Evolutionary conservation across 176 grass and related monocot species (phyloP).

Genomic region (Chloris gayana): DNA sequence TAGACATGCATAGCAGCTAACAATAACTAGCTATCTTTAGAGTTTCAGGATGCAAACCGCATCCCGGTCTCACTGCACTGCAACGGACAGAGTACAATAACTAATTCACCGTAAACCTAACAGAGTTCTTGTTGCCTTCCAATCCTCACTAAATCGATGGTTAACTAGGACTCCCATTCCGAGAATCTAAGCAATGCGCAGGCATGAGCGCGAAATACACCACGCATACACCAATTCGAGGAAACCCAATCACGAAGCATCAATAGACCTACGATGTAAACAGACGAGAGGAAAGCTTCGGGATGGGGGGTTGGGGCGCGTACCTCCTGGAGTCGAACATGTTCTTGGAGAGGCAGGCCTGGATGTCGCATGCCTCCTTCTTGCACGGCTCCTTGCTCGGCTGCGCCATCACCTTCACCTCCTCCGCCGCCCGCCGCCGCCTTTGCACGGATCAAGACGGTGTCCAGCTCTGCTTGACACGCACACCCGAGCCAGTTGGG

Average conservation of each 20-base stretch:
- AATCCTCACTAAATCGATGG: background rate
- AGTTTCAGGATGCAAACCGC: too few relatives aligned
- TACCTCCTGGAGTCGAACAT: slow-evolving; percentile 81
- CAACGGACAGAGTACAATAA: too few relatives aligned
- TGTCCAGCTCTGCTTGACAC: background rate
- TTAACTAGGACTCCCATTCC: background rate
- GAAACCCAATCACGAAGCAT: background rate
- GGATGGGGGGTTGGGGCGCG: background rate
- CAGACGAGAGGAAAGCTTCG: background rate
- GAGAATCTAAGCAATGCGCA: background rate
- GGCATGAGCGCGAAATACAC: background rate
- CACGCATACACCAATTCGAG: background rate
- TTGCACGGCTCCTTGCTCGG: slow-evolving; percentile 88
- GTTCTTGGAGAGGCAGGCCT: slow-evolving; percentile 92
- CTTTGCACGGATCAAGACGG: background rate
- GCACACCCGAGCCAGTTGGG: too few relatives aligned
- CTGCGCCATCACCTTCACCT: slow-evolving; percentile 51
- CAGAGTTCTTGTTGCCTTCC: background rate
- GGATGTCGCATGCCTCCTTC: slow-evolving; percentile 95
- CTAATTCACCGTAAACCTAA: background rate
- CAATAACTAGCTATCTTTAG: background rate
- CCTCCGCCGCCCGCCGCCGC: background rate
- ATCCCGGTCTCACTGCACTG: too few relatives aligned
- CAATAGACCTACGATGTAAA: background rate
- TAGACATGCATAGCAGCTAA: background rate